Evolutionary conservation across 495 filamentous ascomycete species (phyloP).

Genomic region (Terfezia boudieri): DNA sequence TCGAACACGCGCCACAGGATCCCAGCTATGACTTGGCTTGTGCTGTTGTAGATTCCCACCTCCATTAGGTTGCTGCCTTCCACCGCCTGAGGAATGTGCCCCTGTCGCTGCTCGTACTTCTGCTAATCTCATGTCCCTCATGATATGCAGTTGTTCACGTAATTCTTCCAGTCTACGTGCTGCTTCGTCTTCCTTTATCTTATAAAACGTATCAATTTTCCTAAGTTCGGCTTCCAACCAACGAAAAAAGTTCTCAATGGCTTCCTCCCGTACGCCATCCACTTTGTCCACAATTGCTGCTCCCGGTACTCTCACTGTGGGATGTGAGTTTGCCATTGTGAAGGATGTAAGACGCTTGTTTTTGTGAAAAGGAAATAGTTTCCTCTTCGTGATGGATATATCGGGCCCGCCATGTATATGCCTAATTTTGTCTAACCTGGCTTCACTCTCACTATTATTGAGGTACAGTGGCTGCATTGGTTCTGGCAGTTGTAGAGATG

Average conservation of each 20-base stretch:
- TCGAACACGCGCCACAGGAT: not conserved
- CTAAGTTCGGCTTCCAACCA: constrained; percentile 41
- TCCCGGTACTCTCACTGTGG: not conserved
- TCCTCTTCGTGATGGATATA: no score
- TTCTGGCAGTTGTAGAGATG: constrained; percentile 10
- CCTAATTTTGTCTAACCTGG: no score
- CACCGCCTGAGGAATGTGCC: not conserved
- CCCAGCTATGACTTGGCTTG: not conserved
- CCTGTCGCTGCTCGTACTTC: constrained; percentile 6
- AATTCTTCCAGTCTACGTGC: constrained; percentile 34
- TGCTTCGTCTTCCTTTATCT: constrained; percentile 40
- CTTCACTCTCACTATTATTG: not conserved
- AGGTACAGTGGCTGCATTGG: constrained; percentile 9
- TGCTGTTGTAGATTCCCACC: not conserved
- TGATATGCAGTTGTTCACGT: constrained; percentile 42
- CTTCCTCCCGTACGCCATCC: constrained; percentile 10
- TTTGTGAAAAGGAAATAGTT: not conserved
- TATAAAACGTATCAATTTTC: constrained; percentile 51
- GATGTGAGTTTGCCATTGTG: not conserved
- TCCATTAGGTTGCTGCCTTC: not conserved
- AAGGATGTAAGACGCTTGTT: not conserved
- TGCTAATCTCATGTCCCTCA: constrained; percentile 40
- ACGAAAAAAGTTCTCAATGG: constrained; percentile 35
- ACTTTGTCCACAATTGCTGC: not conserved
- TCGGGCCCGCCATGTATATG: no score